Conservation (phyloP, 495 filamentous ascomycete species). For the Lophium mytilinum region DNA sequence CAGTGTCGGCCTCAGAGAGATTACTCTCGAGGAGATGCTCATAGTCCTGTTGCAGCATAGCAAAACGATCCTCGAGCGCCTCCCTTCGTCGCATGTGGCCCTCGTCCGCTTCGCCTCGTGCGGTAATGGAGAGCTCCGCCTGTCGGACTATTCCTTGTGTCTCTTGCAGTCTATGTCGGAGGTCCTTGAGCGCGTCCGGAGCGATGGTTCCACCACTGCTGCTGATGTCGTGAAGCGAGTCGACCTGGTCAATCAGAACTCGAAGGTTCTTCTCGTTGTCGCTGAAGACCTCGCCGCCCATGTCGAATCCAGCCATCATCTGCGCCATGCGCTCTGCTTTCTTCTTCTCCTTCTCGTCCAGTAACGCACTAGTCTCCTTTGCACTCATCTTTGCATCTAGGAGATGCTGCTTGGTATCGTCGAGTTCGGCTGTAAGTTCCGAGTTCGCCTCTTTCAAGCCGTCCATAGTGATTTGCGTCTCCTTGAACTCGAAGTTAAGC, state of each 20-base stretch:
- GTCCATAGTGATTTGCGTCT: constrained; percentile 95
- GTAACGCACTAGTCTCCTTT: constrained; percentile 76
- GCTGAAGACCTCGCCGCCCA: constrained; percentile 81
- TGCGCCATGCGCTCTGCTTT: constrained; percentile 98
- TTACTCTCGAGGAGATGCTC: constrained; percentile 74
- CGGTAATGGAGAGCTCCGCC: constrained; percentile 73
- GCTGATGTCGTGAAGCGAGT: constrained; percentile 67
- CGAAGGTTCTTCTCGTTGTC: constrained; percentile 81
- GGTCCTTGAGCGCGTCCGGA: constrained; percentile 67
- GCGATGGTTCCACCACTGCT: constrained; percentile 68
- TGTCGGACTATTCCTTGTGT: constrained; percentile 89
- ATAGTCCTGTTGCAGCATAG: constrained; percentile 68
- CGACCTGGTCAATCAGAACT: constrained; percentile 70
- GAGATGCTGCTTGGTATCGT: constrained; percentile 94
- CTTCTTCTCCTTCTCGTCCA: constrained; percentile 96
- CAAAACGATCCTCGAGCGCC: constrained; percentile 66
- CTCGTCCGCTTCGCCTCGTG: constrained; percentile 52
- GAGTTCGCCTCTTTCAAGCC: constrained; percentile 90
- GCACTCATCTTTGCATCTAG: constrained; percentile 92
- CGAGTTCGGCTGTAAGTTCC: constrained; percentile 82
- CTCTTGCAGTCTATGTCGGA: constrained; percentile 72
- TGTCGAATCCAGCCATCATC: constrained; percentile 98
- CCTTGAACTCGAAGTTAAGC: constrained; percentile 90
- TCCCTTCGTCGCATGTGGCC: constrained; percentile 56
- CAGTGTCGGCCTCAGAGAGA: constrained; percentile 65